These are phyloP conservation scores for Podaxis sp. DNA, from an alignment of 768 basidiomycete species.

Conservation along the genomic window DNA sequence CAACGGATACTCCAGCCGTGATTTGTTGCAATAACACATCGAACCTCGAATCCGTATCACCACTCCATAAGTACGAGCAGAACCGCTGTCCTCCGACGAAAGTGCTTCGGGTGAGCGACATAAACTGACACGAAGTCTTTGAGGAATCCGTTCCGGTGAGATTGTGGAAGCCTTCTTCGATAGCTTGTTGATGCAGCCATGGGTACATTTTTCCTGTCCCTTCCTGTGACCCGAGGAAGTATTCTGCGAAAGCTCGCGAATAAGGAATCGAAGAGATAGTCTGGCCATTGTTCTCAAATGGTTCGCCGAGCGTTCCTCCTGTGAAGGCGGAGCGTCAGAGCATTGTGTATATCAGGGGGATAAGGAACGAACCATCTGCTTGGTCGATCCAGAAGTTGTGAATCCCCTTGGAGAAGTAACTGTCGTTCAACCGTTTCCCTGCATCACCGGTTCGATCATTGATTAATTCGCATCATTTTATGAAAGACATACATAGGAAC, in stretches of 20 bases:
- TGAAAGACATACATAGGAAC: conserved; percentile 28
- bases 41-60: conserved; percentile 33
- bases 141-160: conserved; percentile 22
- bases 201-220: conserved; percentile 35
- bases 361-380: conserved; percentile 27
- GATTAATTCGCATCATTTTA: neutral
- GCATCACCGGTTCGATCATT: neutral
- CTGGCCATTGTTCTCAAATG: conserved; percentile 35
- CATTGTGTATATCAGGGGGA: neutral
- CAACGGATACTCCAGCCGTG: conserved; percentile 31
- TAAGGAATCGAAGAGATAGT: conserved; percentile 28
- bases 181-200: conserved; percentile 37
- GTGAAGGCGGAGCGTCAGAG: neutral
- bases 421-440: conserved; percentile 35
- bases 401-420: conserved; percentile 35
- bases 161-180: conserved; percentile 34
- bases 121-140: conserved; percentile 27
- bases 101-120: conserved; percentile 35
- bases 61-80: conserved; percentile 37
- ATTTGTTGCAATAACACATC: conserved; percentile 34
- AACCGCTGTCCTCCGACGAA: conserved; percentile 35
- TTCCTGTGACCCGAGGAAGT: conserved; percentile 36
- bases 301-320: conserved; percentile 34
- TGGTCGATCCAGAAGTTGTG: conserved; percentile 39
- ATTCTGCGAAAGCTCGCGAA: conserved; percentile 32